Percentiles rank a stretch among this genome's conserved stretches.
These are phyloP conservation scores for Neoascochyta sp. DNA, from an alignment of 2,329 filamentous ascomycete species.

Conservation along the genomic window DNA sequence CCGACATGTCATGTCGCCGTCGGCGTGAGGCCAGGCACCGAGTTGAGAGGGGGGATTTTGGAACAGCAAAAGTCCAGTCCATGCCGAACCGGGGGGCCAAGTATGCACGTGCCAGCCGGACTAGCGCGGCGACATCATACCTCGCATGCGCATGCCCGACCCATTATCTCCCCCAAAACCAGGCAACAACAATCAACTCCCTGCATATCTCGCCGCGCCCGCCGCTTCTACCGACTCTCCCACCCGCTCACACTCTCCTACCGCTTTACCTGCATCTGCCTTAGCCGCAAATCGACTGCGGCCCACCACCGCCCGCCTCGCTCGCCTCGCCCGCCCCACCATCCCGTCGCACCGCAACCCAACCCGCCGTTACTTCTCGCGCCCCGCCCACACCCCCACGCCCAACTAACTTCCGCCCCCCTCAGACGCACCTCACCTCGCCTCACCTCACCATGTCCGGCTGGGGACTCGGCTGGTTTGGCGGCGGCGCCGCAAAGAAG, in stretches of 20 bases:
- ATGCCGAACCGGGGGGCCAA: too few species aligned
- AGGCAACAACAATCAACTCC: conserved; percentile 13
- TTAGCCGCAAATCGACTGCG: too few species aligned
- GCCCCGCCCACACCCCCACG: background rate
- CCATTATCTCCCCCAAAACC: conserved; percentile 10
- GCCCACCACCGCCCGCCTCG: too few species aligned
- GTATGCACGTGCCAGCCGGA: conserved; percentile 6
- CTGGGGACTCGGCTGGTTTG: conserved; percentile 72
- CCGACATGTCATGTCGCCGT: conserved; percentile 25
- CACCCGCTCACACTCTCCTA: conserved; percentile 1
- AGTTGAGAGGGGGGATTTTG: too few species aligned
- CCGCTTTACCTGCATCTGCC: too few species aligned
- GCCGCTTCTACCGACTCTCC: conserved; percentile 1
- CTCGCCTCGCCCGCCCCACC: conserved; percentile 21
- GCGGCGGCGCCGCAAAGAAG: conserved; percentile 79
- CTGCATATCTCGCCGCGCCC: conserved; percentile 7
- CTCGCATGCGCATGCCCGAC: conserved; percentile 10
- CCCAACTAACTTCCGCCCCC: conserved; percentile 2
- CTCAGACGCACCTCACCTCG: too few species aligned
- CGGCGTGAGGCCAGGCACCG: conserved; percentile 3
- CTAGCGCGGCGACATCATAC: conserved; percentile 10
- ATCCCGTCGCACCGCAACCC: conserved; percentile 11
- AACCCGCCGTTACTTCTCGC: conserved; percentile 3
- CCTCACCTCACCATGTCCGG: conserved; percentile 35
- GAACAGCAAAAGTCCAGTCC: too few species aligned